Percentiles rank a stretch among this genome's conserved stretches.
Evolutionary conservation across 23 red algal species (phyloP).

Genomic region (Gracilaria vermiculophylla): DNA sequence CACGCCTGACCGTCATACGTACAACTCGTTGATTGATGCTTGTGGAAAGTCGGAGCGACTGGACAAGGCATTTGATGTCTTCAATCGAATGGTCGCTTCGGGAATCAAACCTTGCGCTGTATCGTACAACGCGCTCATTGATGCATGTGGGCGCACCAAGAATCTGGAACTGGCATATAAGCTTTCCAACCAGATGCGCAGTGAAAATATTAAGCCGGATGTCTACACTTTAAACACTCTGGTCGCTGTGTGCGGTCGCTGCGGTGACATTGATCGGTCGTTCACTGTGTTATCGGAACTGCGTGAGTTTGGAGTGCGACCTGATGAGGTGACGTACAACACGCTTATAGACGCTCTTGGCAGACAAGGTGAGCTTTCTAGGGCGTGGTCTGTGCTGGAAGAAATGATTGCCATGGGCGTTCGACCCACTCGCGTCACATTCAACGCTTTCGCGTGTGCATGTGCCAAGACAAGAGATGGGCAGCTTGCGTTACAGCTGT

Average conservation of each 20-base stretch:
- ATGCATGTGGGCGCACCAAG: constrained; percentile 58
- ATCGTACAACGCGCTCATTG: constrained; percentile 81
- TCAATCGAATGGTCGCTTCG: constrained; percentile 54
- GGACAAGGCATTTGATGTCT: constrained; percentile 80
- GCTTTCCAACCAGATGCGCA: constrained; percentile 57
- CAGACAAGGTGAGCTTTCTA: constrained; percentile 47
- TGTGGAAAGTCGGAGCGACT: constrained; percentile 73
- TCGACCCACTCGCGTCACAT: constrained; percentile 71
- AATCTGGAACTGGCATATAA: constrained; percentile 64
- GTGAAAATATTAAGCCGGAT: constrained; percentile 77
- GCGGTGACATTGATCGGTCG: constrained; percentile 67
- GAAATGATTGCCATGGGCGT: constrained; percentile 70
- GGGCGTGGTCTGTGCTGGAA: constrained; percentile 69
- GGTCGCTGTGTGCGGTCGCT: constrained; percentile 74
- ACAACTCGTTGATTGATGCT: constrained; percentile 90
- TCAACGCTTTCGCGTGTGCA: constrained; percentile 77
- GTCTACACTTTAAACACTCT: constrained; percentile 88
- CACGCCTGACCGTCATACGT: constrained; percentile 72
- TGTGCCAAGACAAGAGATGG: constrained; percentile 73
- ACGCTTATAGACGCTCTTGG: constrained; percentile 88
- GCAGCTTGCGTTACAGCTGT: constrained; percentile 55
- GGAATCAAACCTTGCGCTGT: constrained; percentile 73
- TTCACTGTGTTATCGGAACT: constrained; percentile 74
- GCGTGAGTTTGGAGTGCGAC: constrained; percentile 32
- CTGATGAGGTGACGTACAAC: constrained; percentile 95